Evolutionary conservation across 2,329 filamentous ascomycete genomes (phyloP).

Genomic region (Pseudocercospora fijiensis): DNA sequence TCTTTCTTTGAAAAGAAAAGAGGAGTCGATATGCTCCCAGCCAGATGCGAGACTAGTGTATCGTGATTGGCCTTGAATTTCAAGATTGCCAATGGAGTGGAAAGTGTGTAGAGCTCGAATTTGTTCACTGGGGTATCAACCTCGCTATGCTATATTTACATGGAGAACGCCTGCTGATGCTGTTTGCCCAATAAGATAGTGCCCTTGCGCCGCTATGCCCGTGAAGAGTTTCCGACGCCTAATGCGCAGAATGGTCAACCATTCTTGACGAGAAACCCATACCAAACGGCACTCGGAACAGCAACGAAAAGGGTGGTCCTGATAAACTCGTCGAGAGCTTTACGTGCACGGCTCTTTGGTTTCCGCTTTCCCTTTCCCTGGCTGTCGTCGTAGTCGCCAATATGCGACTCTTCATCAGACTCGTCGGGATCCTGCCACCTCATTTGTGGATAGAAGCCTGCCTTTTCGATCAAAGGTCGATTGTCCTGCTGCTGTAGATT

Average conservation of each 20-base stretch:
- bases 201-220: not conserved
- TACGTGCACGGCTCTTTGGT: slow-evolving; percentile 21
- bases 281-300: slow-evolving; percentile 23
- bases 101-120: not conserved
- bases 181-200: not conserved
- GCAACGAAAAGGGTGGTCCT: slow-evolving; percentile 20
- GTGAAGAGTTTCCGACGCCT: no score
- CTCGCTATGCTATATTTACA: not conserved
- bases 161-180: not conserved
- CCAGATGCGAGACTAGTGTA: not conserved
- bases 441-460: slow-evolving; percentile 42
- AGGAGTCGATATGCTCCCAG: no score
- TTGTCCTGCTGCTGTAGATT: slow-evolving; percentile 27
- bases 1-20: no score
- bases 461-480: slow-evolving; percentile 43
- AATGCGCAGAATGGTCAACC: slow-evolving; percentile 11
- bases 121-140: not conserved
- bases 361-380: slow-evolving; percentile 25
- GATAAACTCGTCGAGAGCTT: slow-evolving; percentile 25
- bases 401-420: slow-evolving; percentile 31
- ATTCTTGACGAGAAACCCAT: slow-evolving; percentile 25
- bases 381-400: slow-evolving; percentile 24
- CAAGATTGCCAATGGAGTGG: not conserved
- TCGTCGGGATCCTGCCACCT: slow-evolving; percentile 35
- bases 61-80: not conserved